Evolutionary conservation across 495 filamentous ascomycete species (phyloP), one percentile per base, ranked within the genome.

Genomic region (Hyaloscypha finlandica): DNA sequence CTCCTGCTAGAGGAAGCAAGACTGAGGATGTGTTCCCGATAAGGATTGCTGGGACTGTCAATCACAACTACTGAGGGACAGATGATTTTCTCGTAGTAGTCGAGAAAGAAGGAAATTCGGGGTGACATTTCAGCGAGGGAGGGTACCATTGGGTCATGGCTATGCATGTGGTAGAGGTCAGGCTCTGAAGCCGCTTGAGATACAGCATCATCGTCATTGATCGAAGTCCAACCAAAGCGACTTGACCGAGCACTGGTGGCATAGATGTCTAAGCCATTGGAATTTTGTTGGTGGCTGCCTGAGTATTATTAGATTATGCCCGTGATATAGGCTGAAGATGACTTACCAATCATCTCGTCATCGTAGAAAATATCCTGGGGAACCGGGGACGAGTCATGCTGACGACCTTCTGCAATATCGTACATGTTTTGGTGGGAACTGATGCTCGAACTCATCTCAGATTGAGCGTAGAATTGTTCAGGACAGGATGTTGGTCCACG

Each of bases 21-120:
- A 25, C 86, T 89, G 39, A 97, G 82, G 53, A 98, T 88, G 68
- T 96, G 89, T 60, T 89, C 88, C 62, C 94, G 84, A 74, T 93
- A 98, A 1, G 94, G 94, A 73, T 97, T 89, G 64, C 77, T 86
- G 11, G 92, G 90, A 9, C 88, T 88, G 73, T 98, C 94, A 77
- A 97, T 95, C 56, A 93, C 89, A 19, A 97, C 93, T 71, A 97
- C 90, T 67, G 92, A 90, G 0, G 92, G 91, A 67, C 94, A 95
- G 77, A 98, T 93, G 69, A 90, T 89, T 73, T 93, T 94, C 64
- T 94, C 88, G 76, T 95, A 92, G 74, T 90, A 91, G 69, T 90
- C 85, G 76, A 92, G 84, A 74, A 88, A 86, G 76, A 85, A 88
- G 5, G 81, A 80, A 75, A 88, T 81, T 70, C 81, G 83, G 61